Conservation (phyloP, 352 stramenopile species). For the Globisporangium alternatum region DNA sequence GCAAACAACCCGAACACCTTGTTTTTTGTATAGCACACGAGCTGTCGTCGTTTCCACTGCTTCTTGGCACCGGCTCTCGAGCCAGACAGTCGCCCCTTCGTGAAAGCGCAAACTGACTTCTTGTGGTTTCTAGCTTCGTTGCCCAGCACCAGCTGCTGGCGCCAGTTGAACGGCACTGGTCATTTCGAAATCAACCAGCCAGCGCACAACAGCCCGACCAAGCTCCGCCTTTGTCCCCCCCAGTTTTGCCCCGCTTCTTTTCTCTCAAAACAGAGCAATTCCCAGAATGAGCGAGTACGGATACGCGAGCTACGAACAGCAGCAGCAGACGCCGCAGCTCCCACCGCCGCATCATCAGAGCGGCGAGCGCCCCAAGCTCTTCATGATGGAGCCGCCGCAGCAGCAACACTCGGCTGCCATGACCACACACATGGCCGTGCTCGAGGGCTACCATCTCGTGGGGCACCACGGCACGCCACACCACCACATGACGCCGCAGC, state of each 20-base stretch:
- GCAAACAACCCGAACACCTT: neutral
- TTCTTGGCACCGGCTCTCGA: neutral
- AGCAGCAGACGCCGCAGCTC: conserved; percentile 5
- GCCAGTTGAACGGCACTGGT: conserved; percentile 2
- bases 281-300: conserved; percentile 14
- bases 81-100: neutral
- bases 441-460: conserved; percentile 38
- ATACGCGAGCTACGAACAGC: conserved; percentile 17
- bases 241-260: neutral
- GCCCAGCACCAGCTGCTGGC: conserved; percentile 16
- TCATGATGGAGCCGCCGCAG: conserved; percentile 32
- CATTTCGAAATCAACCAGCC: conserved; percentile 17
- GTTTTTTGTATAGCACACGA: neutral
- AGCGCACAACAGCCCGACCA: conserved; percentile 2
- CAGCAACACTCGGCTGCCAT: conserved; percentile 16
- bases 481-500: conserved; percentile 35
- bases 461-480: conserved; percentile 35
- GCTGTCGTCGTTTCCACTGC: neutral
- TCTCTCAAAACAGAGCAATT: conserved; percentile 15
- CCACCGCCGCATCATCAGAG: conserved; percentile 36
- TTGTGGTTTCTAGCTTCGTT: conserved; percentile 10
- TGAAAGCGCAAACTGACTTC: conserved; percentile 8
- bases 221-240: neutral
- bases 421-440: conserved; percentile 19
- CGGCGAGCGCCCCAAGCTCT: conserved; percentile 54